Percentiles rank a stretch among this genome's conserved stretches.
These are phyloP conservation scores for Scytalidium lignicola DNA, from an alignment of 2,329 filamentous ascomycete genomes.

Conservation along the genomic window DNA sequence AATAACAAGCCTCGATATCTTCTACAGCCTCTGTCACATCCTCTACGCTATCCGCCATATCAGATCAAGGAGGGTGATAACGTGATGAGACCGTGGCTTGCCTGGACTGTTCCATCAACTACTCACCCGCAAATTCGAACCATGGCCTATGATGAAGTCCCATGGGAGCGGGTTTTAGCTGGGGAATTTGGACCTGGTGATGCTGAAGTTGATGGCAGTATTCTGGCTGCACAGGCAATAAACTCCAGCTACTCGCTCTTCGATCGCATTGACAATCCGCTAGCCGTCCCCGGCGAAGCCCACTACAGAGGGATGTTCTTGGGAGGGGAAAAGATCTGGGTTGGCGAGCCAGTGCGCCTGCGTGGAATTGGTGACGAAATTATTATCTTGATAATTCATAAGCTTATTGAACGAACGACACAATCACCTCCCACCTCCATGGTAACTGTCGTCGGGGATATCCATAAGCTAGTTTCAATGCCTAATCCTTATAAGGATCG, in stretches of 20 bases:
- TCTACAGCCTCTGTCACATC: conserved; percentile 44
- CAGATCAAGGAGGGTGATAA: conserved; percentile 38
- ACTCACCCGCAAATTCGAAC: conserved; percentile 38
- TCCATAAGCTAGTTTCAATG: conserved; percentile 43
- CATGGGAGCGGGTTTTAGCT: conserved; percentile 41
- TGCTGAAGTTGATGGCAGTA: conserved; percentile 50
- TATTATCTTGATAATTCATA: conserved; percentile 40
- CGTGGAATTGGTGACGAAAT: conserved; percentile 34
- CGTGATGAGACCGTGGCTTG: conserved; percentile 49
- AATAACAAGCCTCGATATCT: conserved; percentile 33
- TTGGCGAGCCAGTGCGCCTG: conserved; percentile 52
- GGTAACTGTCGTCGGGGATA: conserved; percentile 42
- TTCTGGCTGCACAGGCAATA: conserved; percentile 50
- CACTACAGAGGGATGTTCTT: conserved; percentile 50
- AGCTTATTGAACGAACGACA: conserved; percentile 27
- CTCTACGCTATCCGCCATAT: conserved; percentile 30
- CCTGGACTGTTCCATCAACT: conserved; percentile 50
- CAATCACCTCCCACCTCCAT: conserved; percentile 21
- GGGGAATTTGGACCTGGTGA: conserved; percentile 39
- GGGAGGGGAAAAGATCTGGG: conserved; percentile 55
- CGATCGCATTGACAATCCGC: conserved; percentile 36
- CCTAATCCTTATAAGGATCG: conserved; percentile 28
- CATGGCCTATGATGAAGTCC: conserved; percentile 41
- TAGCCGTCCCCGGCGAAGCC: conserved; percentile 32
- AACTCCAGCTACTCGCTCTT: conserved; percentile 51